Evolutionary conservation across 1,284 basidiomycete genomes (phyloP).

Genomic region (Sparassis latifolia): DNA sequence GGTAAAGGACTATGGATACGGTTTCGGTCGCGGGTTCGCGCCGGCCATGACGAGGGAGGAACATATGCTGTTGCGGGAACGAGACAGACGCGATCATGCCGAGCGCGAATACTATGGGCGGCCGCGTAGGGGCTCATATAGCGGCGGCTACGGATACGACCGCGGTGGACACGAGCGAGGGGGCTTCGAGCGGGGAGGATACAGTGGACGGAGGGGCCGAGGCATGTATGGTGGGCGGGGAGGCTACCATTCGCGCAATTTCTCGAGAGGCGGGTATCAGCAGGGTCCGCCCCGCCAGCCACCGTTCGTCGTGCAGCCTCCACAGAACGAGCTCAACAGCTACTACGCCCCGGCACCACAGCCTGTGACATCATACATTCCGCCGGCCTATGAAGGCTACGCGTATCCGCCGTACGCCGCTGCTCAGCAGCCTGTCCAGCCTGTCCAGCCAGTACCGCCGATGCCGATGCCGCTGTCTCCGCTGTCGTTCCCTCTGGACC

Average conservation of each 20-base stretch:
- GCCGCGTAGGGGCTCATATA: slow-evolving; percentile 24
- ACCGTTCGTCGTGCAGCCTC: slow-evolving; percentile 12
- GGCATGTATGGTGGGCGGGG: slow-evolving; percentile 26
- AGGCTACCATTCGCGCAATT: slow-evolving; percentile 17
- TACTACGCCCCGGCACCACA: slow-evolving; percentile 13
- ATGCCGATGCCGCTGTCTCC: slow-evolving; percentile 54
- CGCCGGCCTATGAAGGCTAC: slow-evolving; percentile 14
- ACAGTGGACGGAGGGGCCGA: slow-evolving; percentile 24
- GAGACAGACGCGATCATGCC: slow-evolving; percentile 4
- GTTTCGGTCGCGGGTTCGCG: slow-evolving; percentile 14
- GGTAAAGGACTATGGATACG: slow-evolving; percentile 50
- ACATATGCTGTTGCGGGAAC: not conserved
- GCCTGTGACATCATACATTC: slow-evolving; percentile 10
- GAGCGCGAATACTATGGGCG: slow-evolving; percentile 17
- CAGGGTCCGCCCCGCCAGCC: slow-evolving; percentile 21
- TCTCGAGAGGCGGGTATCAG: slow-evolving; percentile 20
- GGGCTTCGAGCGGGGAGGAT: slow-evolving; percentile 21
- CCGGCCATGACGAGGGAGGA: slow-evolving; percentile 3
- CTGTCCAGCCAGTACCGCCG: slow-evolving; percentile 22
- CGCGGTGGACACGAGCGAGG: slow-evolving; percentile 3
- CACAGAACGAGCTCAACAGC: slow-evolving; percentile 13
- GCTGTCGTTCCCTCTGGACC: slow-evolving; percentile 56
- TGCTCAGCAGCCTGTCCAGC: slow-evolving; percentile 26
- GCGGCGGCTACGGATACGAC: slow-evolving; percentile 19
- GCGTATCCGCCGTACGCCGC: slow-evolving; percentile 3